Evolutionary conservation across 2,329 filamentous ascomycete species (phyloP).

Genomic region (Diaporthe sp.): DNA sequence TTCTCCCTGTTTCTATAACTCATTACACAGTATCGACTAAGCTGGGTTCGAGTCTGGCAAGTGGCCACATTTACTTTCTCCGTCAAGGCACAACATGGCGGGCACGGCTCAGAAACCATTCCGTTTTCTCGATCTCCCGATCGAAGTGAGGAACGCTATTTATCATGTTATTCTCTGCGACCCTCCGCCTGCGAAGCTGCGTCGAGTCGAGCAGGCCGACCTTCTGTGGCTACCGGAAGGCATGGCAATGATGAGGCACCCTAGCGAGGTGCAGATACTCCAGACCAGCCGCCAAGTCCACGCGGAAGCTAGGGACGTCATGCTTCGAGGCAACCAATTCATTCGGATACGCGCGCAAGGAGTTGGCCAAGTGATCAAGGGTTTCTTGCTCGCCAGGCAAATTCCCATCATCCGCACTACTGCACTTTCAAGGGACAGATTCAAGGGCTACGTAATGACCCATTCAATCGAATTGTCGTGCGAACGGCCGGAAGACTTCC

Average conservation of each 20-base stretch:
- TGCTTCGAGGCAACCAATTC: slow-evolving; percentile 31
- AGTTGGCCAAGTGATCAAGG: slow-evolving; percentile 22
- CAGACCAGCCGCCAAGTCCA: slow-evolving; percentile 30
- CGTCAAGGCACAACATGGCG: background rate
- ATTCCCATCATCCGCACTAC: background rate
- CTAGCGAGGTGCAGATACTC: slow-evolving; percentile 23
- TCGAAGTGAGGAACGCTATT: slow-evolving; percentile 20
- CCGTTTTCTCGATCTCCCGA: slow-evolving; percentile 19
- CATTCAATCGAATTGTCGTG: background rate
- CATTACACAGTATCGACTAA: background rate
- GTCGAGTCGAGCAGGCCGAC: slow-evolving; percentile 28
- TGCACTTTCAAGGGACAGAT: slow-evolving; percentile 10
- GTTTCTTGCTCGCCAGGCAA: background rate
- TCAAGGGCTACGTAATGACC: slow-evolving; percentile 22
- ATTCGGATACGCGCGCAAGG: slow-evolving; percentile 18
- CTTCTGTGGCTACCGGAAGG: slow-evolving; percentile 7
- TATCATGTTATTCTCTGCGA: slow-evolving; percentile 31
- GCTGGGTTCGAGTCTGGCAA: background rate
- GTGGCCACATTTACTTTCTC: background rate
- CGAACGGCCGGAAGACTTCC: background rate
- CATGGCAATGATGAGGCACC: slow-evolving; percentile 1
- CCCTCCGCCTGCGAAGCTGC: slow-evolving; percentile 3
- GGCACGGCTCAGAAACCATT: background rate
- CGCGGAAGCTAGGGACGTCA: slow-evolving; percentile 23
- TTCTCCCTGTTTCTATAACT: background rate